These are phyloP conservation scores for Penicillium bovifimosum DNA, from an alignment of 495 filamentous ascomycete genomes.

Conservation along the genomic window DNA sequence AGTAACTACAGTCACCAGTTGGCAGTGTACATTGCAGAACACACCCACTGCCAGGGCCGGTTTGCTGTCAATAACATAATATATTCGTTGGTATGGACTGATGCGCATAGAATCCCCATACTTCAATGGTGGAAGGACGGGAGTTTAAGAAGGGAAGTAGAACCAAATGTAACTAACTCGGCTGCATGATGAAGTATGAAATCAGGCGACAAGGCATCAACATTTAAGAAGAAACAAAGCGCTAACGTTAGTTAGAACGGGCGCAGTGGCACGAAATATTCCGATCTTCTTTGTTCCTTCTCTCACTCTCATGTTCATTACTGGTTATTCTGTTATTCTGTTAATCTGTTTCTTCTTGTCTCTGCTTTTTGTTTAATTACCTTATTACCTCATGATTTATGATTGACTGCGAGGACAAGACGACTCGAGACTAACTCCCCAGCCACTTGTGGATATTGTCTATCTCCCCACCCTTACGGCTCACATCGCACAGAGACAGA, in stretches of 20 bases:
- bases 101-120: no score
- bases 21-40: not conserved
- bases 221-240: not conserved
- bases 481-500: constrained; percentile 3
- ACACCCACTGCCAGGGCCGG: no score
- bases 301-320: not conserved
- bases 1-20: no score
- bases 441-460: constrained; percentile 5
- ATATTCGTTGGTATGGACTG: no score
- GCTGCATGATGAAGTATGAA: not conserved
- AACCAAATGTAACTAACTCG: not conserved
- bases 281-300: not conserved
- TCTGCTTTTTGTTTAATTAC: not conserved
- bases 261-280: not conserved
- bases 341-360: not conserved
- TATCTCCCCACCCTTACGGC: not conserved
- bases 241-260: not conserved
- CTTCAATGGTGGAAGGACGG: not conserved
- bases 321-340: not conserved
- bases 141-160: not conserved
- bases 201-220: not conserved
- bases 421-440: not conserved
- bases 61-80: no score
- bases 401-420: not conserved
- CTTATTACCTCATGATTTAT: not conserved